A percentile compares a stretch with the other conserved stretches of the same genome.
Conservation (phyloP, 768 basidiomycete genomes). For the Sporobolomyces phaffii region DNA sequence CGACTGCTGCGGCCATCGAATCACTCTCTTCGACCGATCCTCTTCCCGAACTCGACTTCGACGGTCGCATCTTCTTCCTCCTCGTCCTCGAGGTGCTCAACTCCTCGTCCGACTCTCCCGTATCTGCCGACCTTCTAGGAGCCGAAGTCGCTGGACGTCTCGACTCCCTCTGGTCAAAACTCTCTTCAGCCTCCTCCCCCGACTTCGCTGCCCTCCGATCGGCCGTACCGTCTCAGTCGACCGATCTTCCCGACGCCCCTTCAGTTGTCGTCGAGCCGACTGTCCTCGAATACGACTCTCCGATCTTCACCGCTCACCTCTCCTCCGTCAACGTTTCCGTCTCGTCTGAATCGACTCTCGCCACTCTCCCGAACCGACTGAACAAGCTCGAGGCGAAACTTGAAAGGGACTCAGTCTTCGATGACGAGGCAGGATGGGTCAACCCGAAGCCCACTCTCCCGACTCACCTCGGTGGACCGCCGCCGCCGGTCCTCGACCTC, state of each 20-base stretch:
- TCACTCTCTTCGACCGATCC: conserved; percentile 44
- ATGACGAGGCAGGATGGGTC: conserved; percentile 22
- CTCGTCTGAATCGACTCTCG: conserved; percentile 31
- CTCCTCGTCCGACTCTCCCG: conserved; percentile 38
- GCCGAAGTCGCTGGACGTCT: conserved; percentile 37
- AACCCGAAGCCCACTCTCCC: conserved; percentile 48
- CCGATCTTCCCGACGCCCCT: conserved; percentile 15
- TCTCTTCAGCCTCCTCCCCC: conserved; percentile 33
- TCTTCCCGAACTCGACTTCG: conserved; percentile 50
- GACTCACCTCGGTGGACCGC: conserved; percentile 54
- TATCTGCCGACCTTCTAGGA: conserved; percentile 45
- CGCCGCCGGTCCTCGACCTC: conserved; percentile 45
- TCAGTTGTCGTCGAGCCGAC: conserved; percentile 18
- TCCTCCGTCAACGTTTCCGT: conserved; percentile 45
- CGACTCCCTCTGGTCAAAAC: conserved; percentile 38
- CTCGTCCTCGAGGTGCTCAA: conserved; percentile 49
- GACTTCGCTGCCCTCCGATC: conserved; percentile 45
- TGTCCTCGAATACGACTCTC: conserved; percentile 49
- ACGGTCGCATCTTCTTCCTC: conserved; percentile 54
- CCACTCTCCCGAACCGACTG: conserved; percentile 20
- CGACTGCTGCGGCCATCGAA: conserved; percentile 51
- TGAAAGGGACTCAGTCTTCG: conserved; percentile 16
- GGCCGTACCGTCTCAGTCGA: conserved; percentile 38
- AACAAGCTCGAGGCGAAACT: conserved; percentile 4
- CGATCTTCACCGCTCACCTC: conserved; percentile 44